These are phyloP conservation scores for Yarrowia osloensis DNA, from an alignment of 805 yeast genomes.

Conservation along the genomic window DNA sequence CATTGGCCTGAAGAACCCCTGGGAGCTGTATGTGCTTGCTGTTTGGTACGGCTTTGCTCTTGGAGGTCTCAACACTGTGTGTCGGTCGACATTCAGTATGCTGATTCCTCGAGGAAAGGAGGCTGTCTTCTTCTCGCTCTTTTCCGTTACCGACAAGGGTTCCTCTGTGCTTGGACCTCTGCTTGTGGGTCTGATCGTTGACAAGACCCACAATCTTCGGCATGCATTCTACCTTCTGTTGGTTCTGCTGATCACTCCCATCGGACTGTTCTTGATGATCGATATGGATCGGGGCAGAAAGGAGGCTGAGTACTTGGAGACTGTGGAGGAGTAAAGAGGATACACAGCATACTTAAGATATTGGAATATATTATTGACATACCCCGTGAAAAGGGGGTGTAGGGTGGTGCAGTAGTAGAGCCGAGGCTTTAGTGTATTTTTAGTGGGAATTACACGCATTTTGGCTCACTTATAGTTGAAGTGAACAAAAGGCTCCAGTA, in stretches of 20 bases:
- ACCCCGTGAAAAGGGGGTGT: no score
- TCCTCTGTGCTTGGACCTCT: constrained; percentile 74
- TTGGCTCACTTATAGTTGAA: no score
- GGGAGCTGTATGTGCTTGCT: constrained; percentile 70
- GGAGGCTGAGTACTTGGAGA: constrained; percentile 28
- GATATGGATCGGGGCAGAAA: constrained; percentile 60
- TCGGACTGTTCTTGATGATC: constrained; percentile 57
- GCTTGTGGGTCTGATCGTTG: constrained; percentile 70
- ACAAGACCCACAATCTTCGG: constrained; percentile 70
- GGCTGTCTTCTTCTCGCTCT: constrained; percentile 71
- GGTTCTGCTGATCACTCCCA: constrained; percentile 53
- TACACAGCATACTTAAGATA: not conserved
- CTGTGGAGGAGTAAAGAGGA: not conserved
- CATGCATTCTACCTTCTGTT: constrained; percentile 69
- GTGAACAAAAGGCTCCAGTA: no score
- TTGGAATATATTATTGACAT: not conserved
- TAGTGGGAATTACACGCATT: no score
- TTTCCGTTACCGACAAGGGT: constrained; percentile 79
- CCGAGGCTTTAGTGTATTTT: no score
- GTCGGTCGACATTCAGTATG: constrained; percentile 66
- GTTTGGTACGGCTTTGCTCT: constrained; percentile 74
- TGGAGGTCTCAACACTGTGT: constrained; percentile 71
- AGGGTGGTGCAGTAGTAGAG: no score
- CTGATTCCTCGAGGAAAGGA: constrained; percentile 76
- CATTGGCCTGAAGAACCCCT: constrained; percentile 62